phyloP scores from a whole-genome alignment of 2,329 filamentous ascomycete genomes.

The Botrytis elliptica region DNA sequence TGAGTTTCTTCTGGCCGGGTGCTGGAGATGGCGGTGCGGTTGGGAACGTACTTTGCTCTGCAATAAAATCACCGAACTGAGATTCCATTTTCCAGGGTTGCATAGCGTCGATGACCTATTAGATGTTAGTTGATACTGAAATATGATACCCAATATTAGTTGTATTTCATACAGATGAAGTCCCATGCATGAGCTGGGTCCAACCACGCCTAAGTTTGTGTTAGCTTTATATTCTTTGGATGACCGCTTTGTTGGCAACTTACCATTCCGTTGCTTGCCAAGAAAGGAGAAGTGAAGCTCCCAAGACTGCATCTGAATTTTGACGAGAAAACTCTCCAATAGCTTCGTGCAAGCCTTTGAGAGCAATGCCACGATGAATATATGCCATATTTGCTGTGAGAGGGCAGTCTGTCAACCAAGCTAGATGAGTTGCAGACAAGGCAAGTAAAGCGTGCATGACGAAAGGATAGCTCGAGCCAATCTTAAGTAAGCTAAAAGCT shows the following conservation, averaged over 20 bases:
- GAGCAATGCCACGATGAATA: slow-evolving; percentile 80
- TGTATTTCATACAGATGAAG: slow-evolving; percentile 68
- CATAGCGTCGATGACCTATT: slow-evolving; percentile 84
- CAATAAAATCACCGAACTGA: slow-evolving; percentile 78
- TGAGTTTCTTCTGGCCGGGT: slow-evolving; percentile 57
- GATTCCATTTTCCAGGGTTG: slow-evolving; percentile 88
- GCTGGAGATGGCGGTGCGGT: slow-evolving; percentile 63
- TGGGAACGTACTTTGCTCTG: slow-evolving; percentile 72
- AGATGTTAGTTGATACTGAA: slow-evolving; percentile 35
- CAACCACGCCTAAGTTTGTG: slow-evolving; percentile 72
- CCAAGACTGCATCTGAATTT: slow-evolving; percentile 88
- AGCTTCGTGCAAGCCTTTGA: slow-evolving; percentile 84
- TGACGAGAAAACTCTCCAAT: slow-evolving; percentile 80
- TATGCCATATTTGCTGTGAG: slow-evolving; percentile 86
- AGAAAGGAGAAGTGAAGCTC: slow-evolving; percentile 85
- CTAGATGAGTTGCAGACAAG: slow-evolving; percentile 91
- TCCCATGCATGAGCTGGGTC: slow-evolving; percentile 89
- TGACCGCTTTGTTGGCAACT: slow-evolving; percentile 44
- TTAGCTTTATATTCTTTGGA: slow-evolving; percentile 9
- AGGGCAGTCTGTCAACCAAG: slow-evolving; percentile 81
- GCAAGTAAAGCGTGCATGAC: slow-evolving; percentile 93
- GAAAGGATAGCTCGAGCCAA: slow-evolving; percentile 78
- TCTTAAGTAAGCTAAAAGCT: slow-evolving; percentile 67
- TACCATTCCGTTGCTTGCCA: slow-evolving; percentile 98
- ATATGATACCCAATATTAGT: background rate